Conservation (phyloP, 2,329 filamentous ascomycete genomes). For the Fusarium chaquense region DNA sequence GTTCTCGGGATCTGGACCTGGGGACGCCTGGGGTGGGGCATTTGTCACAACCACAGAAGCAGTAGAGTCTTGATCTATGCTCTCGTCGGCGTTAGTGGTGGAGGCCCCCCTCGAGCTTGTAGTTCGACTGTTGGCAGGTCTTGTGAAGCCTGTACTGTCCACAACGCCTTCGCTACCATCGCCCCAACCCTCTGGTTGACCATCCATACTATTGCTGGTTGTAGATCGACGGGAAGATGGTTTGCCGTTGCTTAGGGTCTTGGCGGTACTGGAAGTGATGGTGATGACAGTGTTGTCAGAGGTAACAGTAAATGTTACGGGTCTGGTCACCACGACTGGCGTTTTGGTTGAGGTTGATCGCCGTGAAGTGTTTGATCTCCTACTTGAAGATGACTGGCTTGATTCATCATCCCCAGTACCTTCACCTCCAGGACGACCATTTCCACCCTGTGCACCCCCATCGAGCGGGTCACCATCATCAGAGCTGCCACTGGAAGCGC, state of each 20-base stretch:
- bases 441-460: neutral
- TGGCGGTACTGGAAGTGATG: neutral
- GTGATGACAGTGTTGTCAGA: conserved; percentile 5
- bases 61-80: neutral
- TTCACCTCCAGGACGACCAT: neutral
- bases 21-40: neutral
- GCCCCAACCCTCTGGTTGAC: neutral
- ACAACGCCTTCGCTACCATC: neutral
- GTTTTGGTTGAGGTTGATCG: neutral
- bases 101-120: neutral
- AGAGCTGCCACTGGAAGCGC: neutral
- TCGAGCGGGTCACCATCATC: neutral
- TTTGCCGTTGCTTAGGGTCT: neutral
- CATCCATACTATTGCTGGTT: neutral
- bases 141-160: neutral
- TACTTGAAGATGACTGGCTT: neutral
- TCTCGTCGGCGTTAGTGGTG: accelerated
- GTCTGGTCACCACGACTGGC: neutral
- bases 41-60: neutral
- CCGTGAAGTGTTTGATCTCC: neutral
- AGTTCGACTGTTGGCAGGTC: neutral
- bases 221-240: neutral
- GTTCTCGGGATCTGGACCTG: neutral
- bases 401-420: neutral
- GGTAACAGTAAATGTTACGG: conserved; percentile 2